Percentiles rank a stretch among this genome's conserved stretches.
Evolutionary conservation across 257 asterid species (phyloP).

Genomic region (Fraxinus excelsior): DNA sequence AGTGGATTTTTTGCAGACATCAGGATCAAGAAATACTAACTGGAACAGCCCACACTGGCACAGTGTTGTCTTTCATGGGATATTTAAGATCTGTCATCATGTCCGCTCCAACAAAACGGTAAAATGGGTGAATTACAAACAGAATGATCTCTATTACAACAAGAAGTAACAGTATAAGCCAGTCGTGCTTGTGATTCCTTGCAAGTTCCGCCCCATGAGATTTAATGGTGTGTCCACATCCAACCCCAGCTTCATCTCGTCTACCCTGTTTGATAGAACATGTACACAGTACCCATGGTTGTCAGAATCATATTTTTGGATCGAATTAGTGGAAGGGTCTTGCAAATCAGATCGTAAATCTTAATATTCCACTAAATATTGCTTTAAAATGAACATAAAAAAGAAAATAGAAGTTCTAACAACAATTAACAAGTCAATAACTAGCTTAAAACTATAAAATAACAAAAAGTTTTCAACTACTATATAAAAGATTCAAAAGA

Average conservation of each 20-base stretch:
- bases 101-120: conserved; percentile 72
- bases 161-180: conserved; percentile 74
- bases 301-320: too few relatives aligned
- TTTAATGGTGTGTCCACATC: conserved; percentile 54
- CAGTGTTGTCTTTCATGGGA: conserved; percentile 78
- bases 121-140: conserved; percentile 55
- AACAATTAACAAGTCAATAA: too few relatives aligned
- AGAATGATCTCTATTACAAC: conserved; percentile 50
- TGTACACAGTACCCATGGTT: not conserved
- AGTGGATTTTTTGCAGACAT: not conserved
- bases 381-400: too few relatives aligned
- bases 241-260: conserved; percentile 38
- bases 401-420: too few relatives aligned
- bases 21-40: conserved; percentile 41
- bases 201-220: conserved; percentile 75
- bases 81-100: conserved; percentile 79
- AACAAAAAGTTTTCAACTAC: too few relatives aligned
- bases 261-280: conserved; percentile 38
- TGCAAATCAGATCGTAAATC: too few relatives aligned
- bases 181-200: conserved; percentile 65
- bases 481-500: too few relatives aligned
- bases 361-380: too few relatives aligned
- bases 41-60: conserved; percentile 88
- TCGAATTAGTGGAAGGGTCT: too few relatives aligned
- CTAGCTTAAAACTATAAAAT: too few relatives aligned